These are phyloP conservation scores for Corniculantispora saksenae DNA, from an alignment of 2,329 filamentous ascomycete genomes.

Conservation along the genomic window DNA sequence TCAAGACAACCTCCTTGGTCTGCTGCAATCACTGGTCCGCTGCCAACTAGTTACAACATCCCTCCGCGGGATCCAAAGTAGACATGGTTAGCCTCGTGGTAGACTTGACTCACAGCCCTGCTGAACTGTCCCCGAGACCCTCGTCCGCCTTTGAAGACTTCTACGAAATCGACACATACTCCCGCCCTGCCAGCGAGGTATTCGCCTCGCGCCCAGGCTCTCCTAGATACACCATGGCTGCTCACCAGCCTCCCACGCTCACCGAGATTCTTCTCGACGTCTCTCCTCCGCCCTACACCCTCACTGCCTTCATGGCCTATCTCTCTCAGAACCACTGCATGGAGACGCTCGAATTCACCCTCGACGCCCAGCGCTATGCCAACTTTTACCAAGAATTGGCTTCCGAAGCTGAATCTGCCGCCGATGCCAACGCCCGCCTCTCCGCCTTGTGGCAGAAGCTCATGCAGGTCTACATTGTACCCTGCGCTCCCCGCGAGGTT, in stretches of 20 bases:
- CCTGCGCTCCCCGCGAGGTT: slow-evolving; percentile 82
- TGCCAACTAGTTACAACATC: not conserved
- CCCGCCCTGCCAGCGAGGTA: slow-evolving; percentile 51
- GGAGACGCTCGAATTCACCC: slow-evolving; percentile 93
- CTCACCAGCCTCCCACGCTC: slow-evolving; percentile 63
- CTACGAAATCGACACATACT: slow-evolving; percentile 39
- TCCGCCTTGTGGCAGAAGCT: slow-evolving; percentile 84
- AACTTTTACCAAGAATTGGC: slow-evolving; percentile 53
- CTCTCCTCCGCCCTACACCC: slow-evolving; percentile 84
- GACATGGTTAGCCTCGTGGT: slow-evolving; percentile 50
- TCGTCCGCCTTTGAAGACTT: slow-evolving; percentile 48
- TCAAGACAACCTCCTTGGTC: slow-evolving; percentile 1
- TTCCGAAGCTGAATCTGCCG: slow-evolving; percentile 38
- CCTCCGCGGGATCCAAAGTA: slow-evolving; percentile 20
- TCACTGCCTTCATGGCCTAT: slow-evolving; percentile 93
- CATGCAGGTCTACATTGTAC: slow-evolving; percentile 85
- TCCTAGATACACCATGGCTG: slow-evolving; percentile 33
- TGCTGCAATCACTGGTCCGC: slow-evolving; percentile 5
- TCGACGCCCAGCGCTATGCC: slow-evolving; percentile 86
- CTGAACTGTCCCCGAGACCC: slow-evolving; percentile 46
- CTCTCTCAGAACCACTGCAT: slow-evolving; percentile 96
- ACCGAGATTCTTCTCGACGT: slow-evolving; percentile 85
- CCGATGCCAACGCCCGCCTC: slow-evolving; percentile 62
- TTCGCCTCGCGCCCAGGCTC: slow-evolving; percentile 45
- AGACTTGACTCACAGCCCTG: slow-evolving; percentile 43